Conservation (phyloP, 306 rosid species). For the Parietaria judaica region DNA sequence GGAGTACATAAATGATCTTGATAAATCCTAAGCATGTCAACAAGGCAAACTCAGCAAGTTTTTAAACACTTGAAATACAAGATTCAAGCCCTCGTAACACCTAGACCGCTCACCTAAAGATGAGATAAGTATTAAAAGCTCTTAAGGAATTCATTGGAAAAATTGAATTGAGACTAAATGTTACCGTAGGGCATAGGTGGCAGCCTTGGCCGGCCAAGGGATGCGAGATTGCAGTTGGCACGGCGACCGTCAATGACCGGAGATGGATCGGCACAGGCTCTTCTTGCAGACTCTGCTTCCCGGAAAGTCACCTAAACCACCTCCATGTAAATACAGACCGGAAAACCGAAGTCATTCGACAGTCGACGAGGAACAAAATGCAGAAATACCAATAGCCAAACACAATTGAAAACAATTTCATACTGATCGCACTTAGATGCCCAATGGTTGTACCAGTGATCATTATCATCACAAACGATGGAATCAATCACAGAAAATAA, state of each 20-base stretch:
- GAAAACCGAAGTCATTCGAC: slow-evolving; percentile 60
- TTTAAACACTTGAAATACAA: too few species aligned
- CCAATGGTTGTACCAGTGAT: not conserved
- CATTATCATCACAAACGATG: not conserved
- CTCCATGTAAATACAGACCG: slow-evolving; percentile 64
- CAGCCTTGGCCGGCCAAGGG: slow-evolving; percentile 77
- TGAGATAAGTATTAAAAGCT: not conserved
- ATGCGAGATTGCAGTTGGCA: slow-evolving; percentile 91
- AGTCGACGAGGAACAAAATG: slow-evolving; percentile 3
- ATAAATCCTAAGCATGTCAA: not conserved
- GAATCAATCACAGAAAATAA: not conserved
- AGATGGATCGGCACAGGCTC: slow-evolving; percentile 85
- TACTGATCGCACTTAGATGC: too few species aligned
- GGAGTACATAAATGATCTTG: slow-evolving; percentile 7
- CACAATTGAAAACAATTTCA: too few species aligned
- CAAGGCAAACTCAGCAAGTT: too few species aligned
- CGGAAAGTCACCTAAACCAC: slow-evolving; percentile 93
- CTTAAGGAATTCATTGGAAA: too few species aligned
- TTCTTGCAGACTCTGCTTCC: slow-evolving; percentile 87
- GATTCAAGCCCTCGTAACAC: too few species aligned
- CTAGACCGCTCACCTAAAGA: too few species aligned
- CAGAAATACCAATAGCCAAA: not conserved
- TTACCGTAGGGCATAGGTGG: slow-evolving; percentile 53
- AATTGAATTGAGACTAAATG: not conserved
- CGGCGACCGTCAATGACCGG: slow-evolving; percentile 93